Conservation (phyloP, 352 stramenopile genomes). For the Pythium chondricola region DNA sequence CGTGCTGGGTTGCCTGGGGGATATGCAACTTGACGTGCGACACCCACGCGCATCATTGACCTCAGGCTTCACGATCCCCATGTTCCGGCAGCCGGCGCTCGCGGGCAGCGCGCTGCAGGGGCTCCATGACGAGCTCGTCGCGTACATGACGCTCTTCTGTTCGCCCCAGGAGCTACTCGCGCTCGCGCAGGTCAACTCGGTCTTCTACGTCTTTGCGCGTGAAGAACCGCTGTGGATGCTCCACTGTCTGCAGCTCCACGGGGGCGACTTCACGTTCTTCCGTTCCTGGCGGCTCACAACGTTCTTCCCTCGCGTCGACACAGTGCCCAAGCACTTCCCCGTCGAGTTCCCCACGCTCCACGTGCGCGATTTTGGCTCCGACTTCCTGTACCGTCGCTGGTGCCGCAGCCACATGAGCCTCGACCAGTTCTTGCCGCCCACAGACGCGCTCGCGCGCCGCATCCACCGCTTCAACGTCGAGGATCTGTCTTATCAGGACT, state of each 20-base stretch:
- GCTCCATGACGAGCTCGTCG: slow-evolving; percentile 74
- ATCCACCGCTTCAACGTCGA: slow-evolving; percentile 50
- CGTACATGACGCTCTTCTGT: slow-evolving; percentile 73
- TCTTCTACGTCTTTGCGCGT: slow-evolving; percentile 75
- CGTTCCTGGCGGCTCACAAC: slow-evolving; percentile 72
- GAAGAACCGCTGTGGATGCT: slow-evolving; percentile 82
- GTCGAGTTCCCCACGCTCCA: slow-evolving; percentile 5
- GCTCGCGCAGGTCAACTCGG: slow-evolving; percentile 63
- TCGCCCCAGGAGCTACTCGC: slow-evolving; percentile 50
- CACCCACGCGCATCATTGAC: too few species aligned
- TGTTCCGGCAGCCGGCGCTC: slow-evolving; percentile 57
- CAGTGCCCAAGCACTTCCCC: slow-evolving; percentile 15
- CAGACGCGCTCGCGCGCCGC: slow-evolving; percentile 37
- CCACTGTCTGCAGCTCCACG: slow-evolving; percentile 64
- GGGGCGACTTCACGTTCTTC: slow-evolving; percentile 59
- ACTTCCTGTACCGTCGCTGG: slow-evolving; percentile 86
- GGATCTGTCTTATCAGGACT: slow-evolving; percentile 57
- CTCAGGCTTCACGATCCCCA: too few species aligned
- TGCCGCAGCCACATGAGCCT: slow-evolving; percentile 75
- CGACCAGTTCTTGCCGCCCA: slow-evolving; percentile 39
- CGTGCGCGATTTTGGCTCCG: slow-evolving; percentile 50
- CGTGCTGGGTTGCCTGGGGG: too few species aligned
- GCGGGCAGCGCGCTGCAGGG: slow-evolving; percentile 42
- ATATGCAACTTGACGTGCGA: too few species aligned
- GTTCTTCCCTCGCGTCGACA: slow-evolving; percentile 52